These are phyloP conservation scores for Suhomyces vadensis DNA, from an alignment of 805 yeast species.

Conservation along the genomic window DNA sequence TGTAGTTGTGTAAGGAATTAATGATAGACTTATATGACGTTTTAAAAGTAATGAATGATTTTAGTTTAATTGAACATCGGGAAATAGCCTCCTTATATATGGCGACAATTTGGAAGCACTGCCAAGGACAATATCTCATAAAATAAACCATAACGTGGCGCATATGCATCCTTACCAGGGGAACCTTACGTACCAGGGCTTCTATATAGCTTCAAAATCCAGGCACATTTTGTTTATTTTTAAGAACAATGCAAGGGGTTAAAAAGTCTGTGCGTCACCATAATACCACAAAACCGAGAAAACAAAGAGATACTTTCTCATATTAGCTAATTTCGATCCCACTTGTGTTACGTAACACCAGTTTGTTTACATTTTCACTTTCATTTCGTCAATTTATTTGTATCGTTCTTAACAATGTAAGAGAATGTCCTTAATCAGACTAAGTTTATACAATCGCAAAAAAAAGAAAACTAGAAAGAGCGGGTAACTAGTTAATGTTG, in stretches of 20 bases:
- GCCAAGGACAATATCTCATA: neutral
- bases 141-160: neutral
- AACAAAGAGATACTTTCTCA: neutral
- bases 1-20: neutral
- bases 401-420: conserved; percentile 1
- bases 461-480: neutral
- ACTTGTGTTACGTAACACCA: neutral
- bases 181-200: neutral
- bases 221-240: conserved; percentile 4
- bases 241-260: conserved; percentile 9
- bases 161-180: neutral
- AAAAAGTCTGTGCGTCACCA: neutral
- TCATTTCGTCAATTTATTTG: neutral
- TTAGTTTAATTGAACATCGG: neutral
- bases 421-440: neutral
- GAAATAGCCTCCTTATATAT: conserved; percentile 2
- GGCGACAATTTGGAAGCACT: neutral
- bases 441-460: neutral
- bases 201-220: conserved; percentile 5
- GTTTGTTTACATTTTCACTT: neutral
- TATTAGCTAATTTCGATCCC: too few species aligned
- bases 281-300: neutral
- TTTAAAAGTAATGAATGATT: too few species aligned
- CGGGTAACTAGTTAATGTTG: neutral
- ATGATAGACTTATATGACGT: too few species aligned